Percentiles rank a stretch among this genome's conserved stretches.
Conservation (phyloP, 306 rosid genomes). For the Cucurbita pepo region DNA sequence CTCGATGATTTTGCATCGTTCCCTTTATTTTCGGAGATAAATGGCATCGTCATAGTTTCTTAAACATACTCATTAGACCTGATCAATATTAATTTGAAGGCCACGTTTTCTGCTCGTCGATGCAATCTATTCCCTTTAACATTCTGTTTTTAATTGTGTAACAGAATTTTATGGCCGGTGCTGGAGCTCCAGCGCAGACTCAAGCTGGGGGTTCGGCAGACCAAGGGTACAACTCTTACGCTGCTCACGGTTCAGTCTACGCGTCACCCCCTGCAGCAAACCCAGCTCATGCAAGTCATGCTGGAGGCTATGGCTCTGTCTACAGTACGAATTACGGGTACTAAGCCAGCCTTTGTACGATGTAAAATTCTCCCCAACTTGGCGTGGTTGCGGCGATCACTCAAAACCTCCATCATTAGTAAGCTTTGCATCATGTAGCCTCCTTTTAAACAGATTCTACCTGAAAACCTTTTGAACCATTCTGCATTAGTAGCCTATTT, state of each 20-base stretch:
- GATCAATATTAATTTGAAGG: neutral
- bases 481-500: neutral
- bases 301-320: slow-evolving; percentile 62
- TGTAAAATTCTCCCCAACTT: neutral
- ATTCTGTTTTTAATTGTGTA: neutral
- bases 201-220: slow-evolving; percentile 46
- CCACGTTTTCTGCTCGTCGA: neutral
- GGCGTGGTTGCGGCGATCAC: neutral
- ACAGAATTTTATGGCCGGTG: slow-evolving; percentile 97
- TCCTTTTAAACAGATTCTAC: neutral
- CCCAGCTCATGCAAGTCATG: slow-evolving; percentile 32
- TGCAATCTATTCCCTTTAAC: neutral
- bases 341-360: slow-evolving; percentile 17
- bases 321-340: slow-evolving; percentile 84
- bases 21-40: too few relatives aligned
- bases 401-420: neutral
- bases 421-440: slow-evolving; percentile 3
- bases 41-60: too few relatives aligned
- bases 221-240: slow-evolving; percentile 68
- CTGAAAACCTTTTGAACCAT: too few relatives aligned
- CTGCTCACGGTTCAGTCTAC: slow-evolving; percentile 59
- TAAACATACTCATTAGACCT: neutral
- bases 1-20: too few relatives aligned
- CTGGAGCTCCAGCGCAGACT: slow-evolving; percentile 43
- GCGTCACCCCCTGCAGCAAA: slow-evolving; percentile 71